phyloP scores from a whole-genome alignment of 768 basidiomycete genomes.

The Kwoniella bestiolae region DNA sequence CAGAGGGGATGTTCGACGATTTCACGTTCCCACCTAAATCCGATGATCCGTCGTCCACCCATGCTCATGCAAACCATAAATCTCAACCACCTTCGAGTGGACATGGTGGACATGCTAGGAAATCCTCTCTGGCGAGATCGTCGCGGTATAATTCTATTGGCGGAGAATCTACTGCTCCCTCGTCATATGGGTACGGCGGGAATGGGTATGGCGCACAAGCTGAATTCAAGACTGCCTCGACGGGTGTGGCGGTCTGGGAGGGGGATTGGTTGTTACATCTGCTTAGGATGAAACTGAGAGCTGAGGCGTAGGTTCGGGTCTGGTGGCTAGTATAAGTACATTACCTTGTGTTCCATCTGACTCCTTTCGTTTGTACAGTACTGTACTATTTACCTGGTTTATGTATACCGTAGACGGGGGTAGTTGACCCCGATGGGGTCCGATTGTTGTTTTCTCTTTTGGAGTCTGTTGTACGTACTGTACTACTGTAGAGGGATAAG shows the following conservation, averaged over 20 bases:
- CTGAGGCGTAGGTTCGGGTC: constrained; percentile 43
- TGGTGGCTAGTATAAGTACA: no score
- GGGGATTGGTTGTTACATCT: constrained; percentile 51
- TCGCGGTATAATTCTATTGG: constrained; percentile 17
- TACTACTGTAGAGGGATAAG: no score
- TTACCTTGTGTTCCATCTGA: not conserved
- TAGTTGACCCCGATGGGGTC: no score
- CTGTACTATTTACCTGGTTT: no score
- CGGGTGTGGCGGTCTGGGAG: constrained; percentile 49
- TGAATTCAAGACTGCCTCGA: constrained; percentile 3
- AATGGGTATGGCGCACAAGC: not conserved
- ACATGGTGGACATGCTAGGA: constrained; percentile 1
- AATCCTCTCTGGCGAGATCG: constrained; percentile 28
- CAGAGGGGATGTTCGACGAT: constrained; percentile 14
- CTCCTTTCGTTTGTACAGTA: not conserved
- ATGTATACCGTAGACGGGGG: no score
- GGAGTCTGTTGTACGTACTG: no score
- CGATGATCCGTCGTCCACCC: not conserved
- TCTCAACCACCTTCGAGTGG: no score
- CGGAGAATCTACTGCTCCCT: constrained; percentile 8
- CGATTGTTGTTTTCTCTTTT: no score
- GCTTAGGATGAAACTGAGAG: constrained; percentile 41
- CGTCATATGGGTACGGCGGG: constrained; percentile 9
- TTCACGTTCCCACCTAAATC: constrained; percentile 36
- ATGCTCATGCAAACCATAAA: not conserved